A percentile compares a stretch with the other conserved stretches of the same genome.
These are phyloP conservation scores for Botrytis elliptica DNA, from an alignment of 2,329 filamentous ascomycete species.

Conservation along the genomic window DNA sequence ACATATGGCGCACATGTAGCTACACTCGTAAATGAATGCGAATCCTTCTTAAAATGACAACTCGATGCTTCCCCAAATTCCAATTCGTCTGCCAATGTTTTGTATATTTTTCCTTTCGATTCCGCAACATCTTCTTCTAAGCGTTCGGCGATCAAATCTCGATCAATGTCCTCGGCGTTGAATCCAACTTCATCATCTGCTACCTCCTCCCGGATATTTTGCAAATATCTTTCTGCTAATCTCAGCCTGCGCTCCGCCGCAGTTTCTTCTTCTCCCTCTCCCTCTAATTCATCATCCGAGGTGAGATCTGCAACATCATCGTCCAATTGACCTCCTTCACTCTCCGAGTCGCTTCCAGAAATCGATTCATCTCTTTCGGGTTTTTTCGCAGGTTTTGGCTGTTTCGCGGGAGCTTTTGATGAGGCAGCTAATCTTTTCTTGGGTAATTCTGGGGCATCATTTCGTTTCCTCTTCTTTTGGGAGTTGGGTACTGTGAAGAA, in stretches of 20 bases:
- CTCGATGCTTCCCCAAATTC: slow-evolving; percentile 66
- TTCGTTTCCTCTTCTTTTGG: slow-evolving; percentile 86
- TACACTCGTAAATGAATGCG: slow-evolving; percentile 73
- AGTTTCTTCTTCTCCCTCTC: slow-evolving; percentile 68
- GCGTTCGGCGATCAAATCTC: slow-evolving; percentile 85
- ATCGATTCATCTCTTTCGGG: slow-evolving; percentile 64
- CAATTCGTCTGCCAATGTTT: slow-evolving; percentile 71
- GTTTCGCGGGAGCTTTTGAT: slow-evolving; percentile 28
- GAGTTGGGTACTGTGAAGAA: slow-evolving; percentile 90
- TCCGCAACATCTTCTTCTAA: slow-evolving; percentile 91
- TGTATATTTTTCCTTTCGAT: slow-evolving; percentile 84
- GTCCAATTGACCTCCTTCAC: slow-evolving; percentile 53
- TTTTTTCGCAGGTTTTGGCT: slow-evolving; percentile 44
- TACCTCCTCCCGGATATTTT: slow-evolving; percentile 81
- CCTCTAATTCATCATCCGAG: slow-evolving; percentile 61
- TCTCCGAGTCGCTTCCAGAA: slow-evolving; percentile 76
- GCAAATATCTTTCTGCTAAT: slow-evolving; percentile 87
- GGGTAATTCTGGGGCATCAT: slow-evolving; percentile 51
- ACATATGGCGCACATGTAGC: slow-evolving; percentile 76
- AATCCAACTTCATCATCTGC: slow-evolving; percentile 72
- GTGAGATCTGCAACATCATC: slow-evolving; percentile 54
- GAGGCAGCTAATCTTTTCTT: slow-evolving; percentile 59
- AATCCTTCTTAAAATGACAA: slow-evolving; percentile 76
- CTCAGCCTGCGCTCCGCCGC: slow-evolving; percentile 82
- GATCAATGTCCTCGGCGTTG: slow-evolving; percentile 89